These are phyloP conservation scores for Bondarzewia mesenterica DNA, from an alignment of 1,284 basidiomycete species.

Conservation along the genomic window DNA sequence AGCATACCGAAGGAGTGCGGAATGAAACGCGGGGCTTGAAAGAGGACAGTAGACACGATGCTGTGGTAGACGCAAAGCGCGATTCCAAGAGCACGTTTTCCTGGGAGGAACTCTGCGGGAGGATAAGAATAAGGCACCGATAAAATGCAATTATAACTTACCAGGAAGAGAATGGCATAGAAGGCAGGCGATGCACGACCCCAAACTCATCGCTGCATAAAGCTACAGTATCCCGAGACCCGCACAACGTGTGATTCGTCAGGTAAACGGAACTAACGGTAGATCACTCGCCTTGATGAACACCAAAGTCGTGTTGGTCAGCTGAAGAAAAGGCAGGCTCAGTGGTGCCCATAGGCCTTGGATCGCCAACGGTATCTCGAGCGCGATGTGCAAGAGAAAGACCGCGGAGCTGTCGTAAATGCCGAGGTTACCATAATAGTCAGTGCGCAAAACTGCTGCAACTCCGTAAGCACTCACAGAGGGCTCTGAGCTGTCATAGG, in stretches of 20 bases:
- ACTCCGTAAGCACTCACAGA: slow-evolving; percentile 11
- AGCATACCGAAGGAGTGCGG: slow-evolving; percentile 59
- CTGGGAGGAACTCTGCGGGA: slow-evolving; percentile 78
- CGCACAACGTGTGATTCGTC: neutral
- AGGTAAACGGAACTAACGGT: neutral
- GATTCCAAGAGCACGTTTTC: slow-evolving; percentile 75
- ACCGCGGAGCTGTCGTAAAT: slow-evolving; percentile 52
- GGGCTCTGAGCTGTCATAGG: slow-evolving; percentile 5
- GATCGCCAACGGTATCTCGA: slow-evolving; percentile 68
- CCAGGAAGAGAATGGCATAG: slow-evolving; percentile 63
- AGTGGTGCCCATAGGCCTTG: slow-evolving; percentile 63
- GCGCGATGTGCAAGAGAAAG: slow-evolving; percentile 70
- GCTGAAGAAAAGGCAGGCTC: slow-evolving; percentile 62
- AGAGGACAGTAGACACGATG: slow-evolving; percentile 64
- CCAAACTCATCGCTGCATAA: slow-evolving; percentile 52
- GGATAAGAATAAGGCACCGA: neutral
- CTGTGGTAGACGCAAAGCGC: slow-evolving; percentile 72
- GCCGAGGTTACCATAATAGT: too few species aligned
- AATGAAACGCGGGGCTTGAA: slow-evolving; percentile 71
- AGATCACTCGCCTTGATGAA: slow-evolving; percentile 51
- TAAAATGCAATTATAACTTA: slow-evolving; percentile 18
- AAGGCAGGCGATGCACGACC: slow-evolving; percentile 49
- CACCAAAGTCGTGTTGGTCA: slow-evolving; percentile 73
- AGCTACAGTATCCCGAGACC: slow-evolving; percentile 30
- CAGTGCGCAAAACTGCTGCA: too few species aligned